Percentiles rank a stretch among this genome's conserved stretches.
Evolutionary conservation across 371 early-diverging fungal species (phyloP).

Genomic region (Lichtheimia ramosa): DNA sequence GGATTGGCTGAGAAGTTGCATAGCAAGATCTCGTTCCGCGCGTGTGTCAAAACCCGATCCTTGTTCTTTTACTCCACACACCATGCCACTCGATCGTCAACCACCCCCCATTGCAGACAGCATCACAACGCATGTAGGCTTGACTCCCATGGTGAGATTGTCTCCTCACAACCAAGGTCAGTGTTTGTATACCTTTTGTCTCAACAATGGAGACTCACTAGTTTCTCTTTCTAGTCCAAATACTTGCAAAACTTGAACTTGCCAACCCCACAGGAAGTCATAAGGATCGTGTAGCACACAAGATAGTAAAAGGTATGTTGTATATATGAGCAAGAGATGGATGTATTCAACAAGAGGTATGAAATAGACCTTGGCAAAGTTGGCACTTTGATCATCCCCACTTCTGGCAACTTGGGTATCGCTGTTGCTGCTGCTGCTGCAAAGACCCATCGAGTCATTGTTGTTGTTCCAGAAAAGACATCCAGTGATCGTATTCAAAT

Average conservation of each 20-base stretch:
- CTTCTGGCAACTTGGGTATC: slow-evolving; percentile 71
- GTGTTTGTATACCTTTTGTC: neutral
- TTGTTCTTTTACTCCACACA: too few species aligned
- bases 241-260: slow-evolving; percentile 75
- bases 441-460: slow-evolving; percentile 49
- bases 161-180: slow-evolving; percentile 24
- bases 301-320: slow-evolving; percentile 41
- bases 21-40: too few species aligned
- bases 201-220: neutral
- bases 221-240: slow-evolving; percentile 31
- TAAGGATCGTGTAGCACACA: slow-evolving; percentile 76
- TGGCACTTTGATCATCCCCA: slow-evolving; percentile 68
- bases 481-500: slow-evolving; percentile 70
- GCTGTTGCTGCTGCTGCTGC: slow-evolving; percentile 48
- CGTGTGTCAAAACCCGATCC: too few species aligned
- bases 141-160: slow-evolving; percentile 38
- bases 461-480: slow-evolving; percentile 74
- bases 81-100: slow-evolving; percentile 26
- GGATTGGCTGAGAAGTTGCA: too few species aligned
- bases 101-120: slow-evolving; percentile 33
- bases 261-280: slow-evolving; percentile 73
- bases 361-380: neutral
- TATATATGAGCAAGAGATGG: slow-evolving; percentile 5
- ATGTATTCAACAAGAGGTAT: too few species aligned
- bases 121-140: slow-evolving; percentile 30